Conservation (phyloP, 176 grass and related monocot genomes). For the Juncus inflexus region DNA sequence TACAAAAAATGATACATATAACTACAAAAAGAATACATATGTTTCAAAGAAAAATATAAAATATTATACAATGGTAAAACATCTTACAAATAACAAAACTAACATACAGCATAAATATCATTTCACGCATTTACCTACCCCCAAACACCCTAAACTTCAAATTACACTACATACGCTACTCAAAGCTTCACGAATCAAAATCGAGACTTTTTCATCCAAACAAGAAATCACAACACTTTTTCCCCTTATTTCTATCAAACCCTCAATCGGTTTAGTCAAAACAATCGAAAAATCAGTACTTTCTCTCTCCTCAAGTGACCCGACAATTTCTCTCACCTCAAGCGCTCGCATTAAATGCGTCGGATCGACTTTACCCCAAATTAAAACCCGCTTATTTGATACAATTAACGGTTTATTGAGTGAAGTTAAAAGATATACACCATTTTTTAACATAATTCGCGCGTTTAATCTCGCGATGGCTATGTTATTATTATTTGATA, state of each 20-base stretch:
- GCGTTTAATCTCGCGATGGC: conserved; percentile 65
- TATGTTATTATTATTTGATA: conserved; percentile 33
- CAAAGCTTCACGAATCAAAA: conserved; percentile 45
- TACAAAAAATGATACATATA: too few species aligned
- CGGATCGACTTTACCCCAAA: conserved; percentile 47
- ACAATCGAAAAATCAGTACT: conserved; percentile 21
- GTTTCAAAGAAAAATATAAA: too few species aligned
- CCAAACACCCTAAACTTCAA: neutral
- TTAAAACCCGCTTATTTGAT: conserved; percentile 41
- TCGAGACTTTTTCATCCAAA: conserved; percentile 32
- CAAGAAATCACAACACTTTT: conserved; percentile 42
- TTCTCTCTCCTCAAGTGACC: conserved; percentile 28
- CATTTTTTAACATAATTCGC: conserved; percentile 53
- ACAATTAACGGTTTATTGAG: conserved; percentile 18
- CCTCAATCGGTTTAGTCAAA: conserved; percentile 44
- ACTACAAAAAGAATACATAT: too few species aligned
- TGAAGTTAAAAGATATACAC: conserved; percentile 46
- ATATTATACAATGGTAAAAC: too few species aligned
- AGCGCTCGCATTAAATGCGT: conserved; percentile 30
- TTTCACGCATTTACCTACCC: neutral
- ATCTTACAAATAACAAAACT: too few species aligned
- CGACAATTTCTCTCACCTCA: conserved; percentile 45
- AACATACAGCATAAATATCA: too few species aligned
- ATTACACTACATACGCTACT: conserved; percentile 48
- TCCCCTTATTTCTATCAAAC: conserved; percentile 36